Evolutionary conservation across 1,139 yeast genomes (phyloP).

Genomic region (Yamadazyma kanchanaburiensis): DNA sequence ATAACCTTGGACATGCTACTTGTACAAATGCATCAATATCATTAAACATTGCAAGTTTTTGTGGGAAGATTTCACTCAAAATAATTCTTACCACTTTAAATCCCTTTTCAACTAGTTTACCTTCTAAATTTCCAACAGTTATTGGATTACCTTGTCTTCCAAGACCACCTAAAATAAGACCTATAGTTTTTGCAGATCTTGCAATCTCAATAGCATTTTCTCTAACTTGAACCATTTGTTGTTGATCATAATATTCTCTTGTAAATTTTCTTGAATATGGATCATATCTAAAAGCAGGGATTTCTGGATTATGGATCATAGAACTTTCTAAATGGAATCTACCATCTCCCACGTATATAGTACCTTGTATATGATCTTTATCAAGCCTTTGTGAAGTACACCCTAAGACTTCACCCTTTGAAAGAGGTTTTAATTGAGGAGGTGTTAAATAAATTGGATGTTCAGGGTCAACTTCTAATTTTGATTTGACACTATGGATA

Average conservation of each 20-base stretch:
- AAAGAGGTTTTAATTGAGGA: conserved; percentile 89
- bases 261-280: conserved; percentile 93
- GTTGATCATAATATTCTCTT: conserved; percentile 81
- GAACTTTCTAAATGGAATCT: conserved; percentile 93
- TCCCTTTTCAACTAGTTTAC: conserved; percentile 49
- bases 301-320: conserved; percentile 93
- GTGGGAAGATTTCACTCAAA: conserved; percentile 90
- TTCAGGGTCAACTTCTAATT: conserved; percentile 46
- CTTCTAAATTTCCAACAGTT: conserved; percentile 67
- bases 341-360: conserved; percentile 95
- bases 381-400: conserved; percentile 88
- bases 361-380: conserved; percentile 62
- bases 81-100: conserved; percentile 76
- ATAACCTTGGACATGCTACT: conserved; percentile 94
- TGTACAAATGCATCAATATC: conserved; percentile 95
- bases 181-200: conserved; percentile 68
- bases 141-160: conserved; percentile 93
- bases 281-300: conserved; percentile 91
- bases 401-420: conserved; percentile 95
- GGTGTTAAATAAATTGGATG: conserved; percentile 65
- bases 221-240: conserved; percentile 73
- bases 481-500: conserved; percentile 71
- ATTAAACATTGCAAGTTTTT: conserved; percentile 88
- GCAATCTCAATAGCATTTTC: conserved; percentile 62
- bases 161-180: conserved; percentile 87